Evolutionary conservation across 106 monocot genomes (phyloP).

Genomic region (Dendrobium catenatum): DNA sequence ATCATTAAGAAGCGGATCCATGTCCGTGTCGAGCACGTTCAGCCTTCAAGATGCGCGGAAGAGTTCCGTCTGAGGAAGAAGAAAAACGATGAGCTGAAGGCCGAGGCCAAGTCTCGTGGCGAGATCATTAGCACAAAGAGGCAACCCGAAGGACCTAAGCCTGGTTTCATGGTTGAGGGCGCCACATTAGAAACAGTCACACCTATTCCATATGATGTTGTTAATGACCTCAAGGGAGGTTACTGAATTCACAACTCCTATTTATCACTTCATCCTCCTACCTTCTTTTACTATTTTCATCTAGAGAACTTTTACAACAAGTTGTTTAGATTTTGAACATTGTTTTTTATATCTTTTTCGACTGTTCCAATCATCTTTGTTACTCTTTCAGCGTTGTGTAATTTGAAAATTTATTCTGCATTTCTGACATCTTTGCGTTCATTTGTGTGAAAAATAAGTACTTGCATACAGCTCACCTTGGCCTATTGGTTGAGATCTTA

Average conservation of each 20-base stretch:
- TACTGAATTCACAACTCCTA: constrained; percentile 19
- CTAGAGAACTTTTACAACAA: no score
- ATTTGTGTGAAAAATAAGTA: no score
- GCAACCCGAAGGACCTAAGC: constrained; percentile 62
- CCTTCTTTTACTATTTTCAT: background rate
- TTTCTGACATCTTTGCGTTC: no score
- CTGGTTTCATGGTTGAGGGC: constrained; percentile 75
- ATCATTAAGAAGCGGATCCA: constrained; percentile 71
- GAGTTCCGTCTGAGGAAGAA: constrained; percentile 47
- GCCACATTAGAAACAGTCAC: constrained; percentile 62
- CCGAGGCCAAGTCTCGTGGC: constrained; percentile 57
- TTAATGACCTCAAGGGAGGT: constrained; percentile 77
- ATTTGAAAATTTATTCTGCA: background rate
- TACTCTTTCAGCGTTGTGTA: background rate
- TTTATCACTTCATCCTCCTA: background rate
- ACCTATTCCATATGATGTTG: constrained; percentile 76
- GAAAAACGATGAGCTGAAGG: constrained; percentile 53
- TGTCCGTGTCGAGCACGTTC: constrained; percentile 60
- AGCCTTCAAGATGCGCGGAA: constrained; percentile 57
- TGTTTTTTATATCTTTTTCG: background rate
- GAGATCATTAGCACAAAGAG: constrained; percentile 63
- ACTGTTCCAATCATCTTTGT: background rate
- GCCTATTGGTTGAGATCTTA: no score
- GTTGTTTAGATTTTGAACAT: no score
- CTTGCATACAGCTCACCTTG: no score